These are phyloP conservation scores for Acephala macrosclerotiorum DNA, from an alignment of 2,329 filamentous ascomycete species.

Conservation along the genomic window DNA sequence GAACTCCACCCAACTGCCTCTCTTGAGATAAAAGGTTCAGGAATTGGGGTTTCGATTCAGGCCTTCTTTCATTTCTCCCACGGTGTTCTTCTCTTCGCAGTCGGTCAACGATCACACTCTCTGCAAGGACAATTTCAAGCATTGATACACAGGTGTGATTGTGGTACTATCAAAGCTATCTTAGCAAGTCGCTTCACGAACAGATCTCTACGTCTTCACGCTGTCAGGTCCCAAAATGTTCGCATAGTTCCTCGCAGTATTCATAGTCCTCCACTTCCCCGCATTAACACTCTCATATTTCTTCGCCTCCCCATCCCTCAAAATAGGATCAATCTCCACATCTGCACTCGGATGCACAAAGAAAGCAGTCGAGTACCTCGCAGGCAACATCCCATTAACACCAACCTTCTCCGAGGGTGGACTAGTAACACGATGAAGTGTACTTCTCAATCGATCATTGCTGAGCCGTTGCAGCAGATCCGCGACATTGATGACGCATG, in stretches of 20 bases:
- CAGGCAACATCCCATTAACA: constrained; percentile 15
- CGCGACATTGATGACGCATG: constrained; percentile 29
- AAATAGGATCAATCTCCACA: constrained; percentile 17
- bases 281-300: constrained; percentile 18
- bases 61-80: too few relatives aligned
- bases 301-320: constrained; percentile 5
- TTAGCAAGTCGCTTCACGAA: constrained; percentile 13
- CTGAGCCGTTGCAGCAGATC: constrained; percentile 26
- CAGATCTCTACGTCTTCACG: not conserved
- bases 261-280: constrained; percentile 19
- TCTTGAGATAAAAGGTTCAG: too few relatives aligned
- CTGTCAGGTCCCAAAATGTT: not conserved
- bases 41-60: too few relatives aligned
- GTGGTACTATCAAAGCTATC: too few relatives aligned
- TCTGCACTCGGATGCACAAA: constrained; percentile 19
- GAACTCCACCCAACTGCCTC: too few relatives aligned
- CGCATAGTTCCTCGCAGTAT: constrained; percentile 17
- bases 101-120: too few relatives aligned
- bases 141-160: too few relatives aligned
- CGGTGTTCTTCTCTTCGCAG: too few relatives aligned
- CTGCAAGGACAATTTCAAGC: too few relatives aligned
- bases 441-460: constrained; percentile 27
- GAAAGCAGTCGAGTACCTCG: constrained; percentile 20
- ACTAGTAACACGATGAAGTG: constrained; percentile 26
- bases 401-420: constrained; percentile 1